A percentile compares a stretch with the other conserved stretches of the same genome.
Conservation (phyloP, 495 filamentous ascomycete genomes). For the Lichina pygmaea region DNA sequence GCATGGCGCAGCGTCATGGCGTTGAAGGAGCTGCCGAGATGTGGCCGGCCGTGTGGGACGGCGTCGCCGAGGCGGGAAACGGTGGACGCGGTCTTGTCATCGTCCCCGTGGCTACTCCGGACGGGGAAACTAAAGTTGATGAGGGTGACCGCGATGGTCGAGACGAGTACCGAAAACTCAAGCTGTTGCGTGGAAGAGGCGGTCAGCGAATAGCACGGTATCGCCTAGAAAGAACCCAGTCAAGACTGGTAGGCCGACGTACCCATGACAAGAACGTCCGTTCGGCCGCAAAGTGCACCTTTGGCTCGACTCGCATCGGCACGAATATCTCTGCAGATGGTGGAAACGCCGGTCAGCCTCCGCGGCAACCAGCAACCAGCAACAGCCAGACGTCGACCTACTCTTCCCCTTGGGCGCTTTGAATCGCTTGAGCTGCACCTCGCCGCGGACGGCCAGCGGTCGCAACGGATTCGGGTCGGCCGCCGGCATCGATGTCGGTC, state of each 20-base stretch:
- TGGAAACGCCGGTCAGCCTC: background rate
- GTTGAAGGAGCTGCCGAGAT: no score
- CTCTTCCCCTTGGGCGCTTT: conserved; percentile 74
- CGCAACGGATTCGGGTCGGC: conserved; percentile 20
- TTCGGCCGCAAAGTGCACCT: conserved; percentile 91
- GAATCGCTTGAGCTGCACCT: conserved; percentile 36
- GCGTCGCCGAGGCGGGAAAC: no score
- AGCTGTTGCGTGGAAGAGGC: conserved; percentile 16
- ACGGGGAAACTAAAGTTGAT: conserved; percentile 39
- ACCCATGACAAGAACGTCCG: conserved; percentile 88
- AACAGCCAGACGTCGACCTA: conserved; percentile 11
- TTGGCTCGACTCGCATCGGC: conserved; percentile 84
- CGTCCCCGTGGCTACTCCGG: no score
- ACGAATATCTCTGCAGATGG: conserved; percentile 50
- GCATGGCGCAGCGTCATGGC: no score
- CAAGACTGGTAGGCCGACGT: conserved; percentile 6
- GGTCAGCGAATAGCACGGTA: background rate
- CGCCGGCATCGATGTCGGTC: conserved; percentile 28
- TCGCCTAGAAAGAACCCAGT: background rate
- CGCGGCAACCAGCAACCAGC: background rate
- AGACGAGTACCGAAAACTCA: conserved; percentile 84
- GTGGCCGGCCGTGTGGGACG: no score
- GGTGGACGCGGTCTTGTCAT: no score
- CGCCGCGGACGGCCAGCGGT: conserved; percentile 10
- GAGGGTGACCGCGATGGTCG: conserved; percentile 69